These are phyloP conservation scores for Gossypium turneri DNA, from an alignment of 345 rosid genomes.

Conservation along the genomic window DNA sequence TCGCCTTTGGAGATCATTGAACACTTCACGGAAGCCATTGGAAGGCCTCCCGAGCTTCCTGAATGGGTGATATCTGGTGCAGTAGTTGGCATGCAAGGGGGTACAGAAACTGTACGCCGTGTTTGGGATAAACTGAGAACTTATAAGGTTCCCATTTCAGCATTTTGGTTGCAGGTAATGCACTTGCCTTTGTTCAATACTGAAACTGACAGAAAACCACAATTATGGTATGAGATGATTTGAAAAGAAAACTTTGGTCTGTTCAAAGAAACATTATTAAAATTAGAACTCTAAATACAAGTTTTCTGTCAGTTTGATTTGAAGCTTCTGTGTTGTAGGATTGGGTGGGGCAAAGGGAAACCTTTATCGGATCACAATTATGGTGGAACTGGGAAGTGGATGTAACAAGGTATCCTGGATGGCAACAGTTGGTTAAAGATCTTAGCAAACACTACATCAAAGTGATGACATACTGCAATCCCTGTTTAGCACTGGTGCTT, in stretches of 20 bases:
- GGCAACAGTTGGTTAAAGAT: conserved; percentile 51
- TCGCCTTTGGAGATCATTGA: conserved; percentile 61
- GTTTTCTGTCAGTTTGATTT: conserved; percentile 1
- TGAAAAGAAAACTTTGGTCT: neutral
- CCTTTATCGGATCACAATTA: conserved; percentile 60
- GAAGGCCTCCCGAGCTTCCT: conserved; percentile 76
- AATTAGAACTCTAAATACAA: neutral
- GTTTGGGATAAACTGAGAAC: conserved; percentile 45
- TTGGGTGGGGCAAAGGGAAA: conserved; percentile 70
- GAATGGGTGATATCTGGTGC: conserved; percentile 78
- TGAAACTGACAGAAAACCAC: neutral
- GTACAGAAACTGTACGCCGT: conserved; percentile 49
- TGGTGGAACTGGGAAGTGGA: conserved; percentile 91
- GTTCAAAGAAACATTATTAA: neutral
- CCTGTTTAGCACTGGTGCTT: conserved; percentile 60
- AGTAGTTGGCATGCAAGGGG: conserved; percentile 80
- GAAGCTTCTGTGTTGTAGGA: conserved; percentile 35
- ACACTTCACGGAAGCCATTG: conserved; percentile 49
- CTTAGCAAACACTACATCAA: conserved; percentile 41
- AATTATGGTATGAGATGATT: neutral
- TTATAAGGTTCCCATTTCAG: conserved; percentile 53
- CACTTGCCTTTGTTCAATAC: neutral
- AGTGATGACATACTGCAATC: conserved; percentile 80
- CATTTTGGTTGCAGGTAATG: conserved; percentile 77
- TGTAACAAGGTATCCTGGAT: conserved; percentile 43